Base-by-base conservation (phyloP, 1,284 basidiomycete species). In the Retiboletus fuscus region DNA sequence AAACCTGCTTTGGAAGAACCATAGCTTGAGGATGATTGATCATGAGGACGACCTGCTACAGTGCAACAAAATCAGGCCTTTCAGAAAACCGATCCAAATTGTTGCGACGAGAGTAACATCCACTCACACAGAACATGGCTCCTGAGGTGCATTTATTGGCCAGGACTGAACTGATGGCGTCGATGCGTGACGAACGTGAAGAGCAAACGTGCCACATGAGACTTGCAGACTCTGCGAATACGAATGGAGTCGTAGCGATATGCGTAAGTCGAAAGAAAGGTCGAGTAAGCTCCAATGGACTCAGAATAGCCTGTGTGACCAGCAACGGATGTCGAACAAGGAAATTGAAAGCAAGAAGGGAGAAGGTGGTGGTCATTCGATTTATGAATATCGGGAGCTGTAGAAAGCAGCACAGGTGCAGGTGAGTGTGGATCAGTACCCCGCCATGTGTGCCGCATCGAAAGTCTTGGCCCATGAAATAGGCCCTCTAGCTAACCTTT, bases 391-490 rank as follows among this genome's bases (percentile, higher is more conserved):
- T 64, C 62, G 62, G 72, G 67, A 71, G 49, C 65, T 53, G 64
- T 66, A 61, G 58, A 53, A 68, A 67, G 53, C n/a, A 30, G 60
- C 49, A 61, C 30, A 18, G 58, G 28, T 46, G 60, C 49, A 60
- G 15, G 20, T n/a, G 30, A 64, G 28, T 53, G 69, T 26, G 67
- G 34, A 62, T 77, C 70, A 82, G 66, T 74, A 73, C 22, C 73
- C 73, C 46, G 83, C 81, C 85, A 89, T 85, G 64, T 90, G 87
- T 41, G 84, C 77, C 15, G 90, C 87, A 39, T 88, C 88, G 75
- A 90, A 92, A 4, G 92, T 93, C 80, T 93, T 91, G 7, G 92
- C 87, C 22, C 91, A 86, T 22, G 81, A 75, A 34, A 93, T 82
- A 24, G 87, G 84, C 41, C 80, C 84, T 55, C 87, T 85, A 8